Evolutionary conservation across 116 monocot species (phyloP), one percentile per base, ranked within the genome.

Genomic region (Dioscorea cayenensis): DNA sequence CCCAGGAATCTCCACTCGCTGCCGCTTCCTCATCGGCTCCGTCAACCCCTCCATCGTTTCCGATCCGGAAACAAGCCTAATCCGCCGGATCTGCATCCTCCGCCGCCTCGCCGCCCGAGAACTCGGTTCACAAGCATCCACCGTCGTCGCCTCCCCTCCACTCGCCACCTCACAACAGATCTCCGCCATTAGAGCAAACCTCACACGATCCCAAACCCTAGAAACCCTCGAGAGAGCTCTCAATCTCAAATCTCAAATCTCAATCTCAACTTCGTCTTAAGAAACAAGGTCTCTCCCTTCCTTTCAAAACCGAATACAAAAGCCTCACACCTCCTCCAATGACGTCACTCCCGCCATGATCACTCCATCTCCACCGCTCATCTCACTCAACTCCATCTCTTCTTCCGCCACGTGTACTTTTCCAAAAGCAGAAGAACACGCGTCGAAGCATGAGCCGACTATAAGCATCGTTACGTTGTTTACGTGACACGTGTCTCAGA

Each of bases 71-170:
- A 81, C 75, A 65, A 80, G 73, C 75, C 70, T 66, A 70, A 82
- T 75, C 80, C 80, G 77, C 69, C 89, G 75, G 66, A 87, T 60
- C 52, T 83, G 77, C 81, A 89, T 71, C 87, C 83, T 52, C 32
- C 84, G 73, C n/a, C 77, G 63, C 80, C 87, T 74, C 55, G 78
- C 89, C 16, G 77, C 51, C 12, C 82, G 76, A 22, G 86, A 29
- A n/a, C 49, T 80, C 5, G 73, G 18, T 73, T 84, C 88, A 35
- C 71, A 68, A 19, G 70, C 49, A 0, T 65, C 66, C 22, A n/a
- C 17, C 49, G 62, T 71, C 25, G 72, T 32, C 23, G 67, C 69
- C 72, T 58, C 78, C 18, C 49, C 55, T 16, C 65, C 77, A 49
- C 70, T 72, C 27, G 77, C 66, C 19, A 77, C 75, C 11, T 77